Percentiles rank a stretch among this genome's conserved stretches.
Evolutionary conservation across 768 basidiomycete genomes (phyloP).

Genomic region (Cystofilobasidium capitatum): DNA sequence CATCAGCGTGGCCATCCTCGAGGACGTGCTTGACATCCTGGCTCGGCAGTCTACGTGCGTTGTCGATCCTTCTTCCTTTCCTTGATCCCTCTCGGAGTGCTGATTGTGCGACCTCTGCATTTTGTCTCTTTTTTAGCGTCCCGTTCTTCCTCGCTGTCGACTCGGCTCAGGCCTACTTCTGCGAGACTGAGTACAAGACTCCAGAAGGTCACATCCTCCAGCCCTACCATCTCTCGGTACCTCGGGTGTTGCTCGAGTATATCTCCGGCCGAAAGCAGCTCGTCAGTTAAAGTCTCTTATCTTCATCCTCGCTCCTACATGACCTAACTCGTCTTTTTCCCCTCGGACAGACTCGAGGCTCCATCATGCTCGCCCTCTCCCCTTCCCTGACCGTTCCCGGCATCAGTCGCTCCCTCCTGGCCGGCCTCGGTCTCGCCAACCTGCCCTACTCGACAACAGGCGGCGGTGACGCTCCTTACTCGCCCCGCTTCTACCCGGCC

Average conservation of each 20-base stretch:
- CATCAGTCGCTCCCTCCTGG: conserved; percentile 17
- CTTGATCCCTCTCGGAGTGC: background rate
- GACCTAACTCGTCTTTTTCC: background rate
- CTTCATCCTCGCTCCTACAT: background rate
- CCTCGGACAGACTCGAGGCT: background rate
- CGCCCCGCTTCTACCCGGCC: conserved; percentile 10
- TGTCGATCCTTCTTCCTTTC: background rate
- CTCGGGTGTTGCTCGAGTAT: conserved; percentile 18
- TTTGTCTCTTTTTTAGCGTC: background rate
- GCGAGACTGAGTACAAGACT: conserved; percentile 10
- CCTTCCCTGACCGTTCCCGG: background rate
- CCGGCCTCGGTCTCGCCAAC: conserved; percentile 9
- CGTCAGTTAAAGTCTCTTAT: background rate
- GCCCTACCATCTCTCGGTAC: conserved; percentile 20
- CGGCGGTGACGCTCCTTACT: background rate
- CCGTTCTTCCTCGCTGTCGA: conserved; percentile 18
- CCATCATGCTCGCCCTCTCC: conserved; percentile 11
- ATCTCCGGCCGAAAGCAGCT: conserved; percentile 23
- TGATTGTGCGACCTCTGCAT: background rate
- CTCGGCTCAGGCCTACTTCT: conserved; percentile 22
- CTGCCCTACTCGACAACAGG: background rate
- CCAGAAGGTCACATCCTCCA: conserved; percentile 18
- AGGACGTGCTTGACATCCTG: conserved; percentile 20
- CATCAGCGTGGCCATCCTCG: conserved; percentile 11
- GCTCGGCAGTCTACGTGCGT: conserved; percentile 15